A percentile compares a stretch with the other conserved stretches of the same genome.
Conservation (phyloP, 257 asterid genomes). For the Henckelia pumila region DNA sequence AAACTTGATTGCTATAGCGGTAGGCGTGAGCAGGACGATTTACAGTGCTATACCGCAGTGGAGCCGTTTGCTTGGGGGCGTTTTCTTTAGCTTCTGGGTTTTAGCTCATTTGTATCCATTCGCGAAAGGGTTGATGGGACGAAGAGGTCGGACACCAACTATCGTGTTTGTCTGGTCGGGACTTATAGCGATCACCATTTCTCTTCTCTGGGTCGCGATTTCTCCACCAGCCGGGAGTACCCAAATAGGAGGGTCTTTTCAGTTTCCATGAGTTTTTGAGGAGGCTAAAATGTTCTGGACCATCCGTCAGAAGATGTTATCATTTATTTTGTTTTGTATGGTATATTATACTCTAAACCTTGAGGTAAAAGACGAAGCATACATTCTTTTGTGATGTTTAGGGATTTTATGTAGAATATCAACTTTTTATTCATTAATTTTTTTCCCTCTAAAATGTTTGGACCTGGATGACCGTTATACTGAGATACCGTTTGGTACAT, state of each 20-base stretch:
- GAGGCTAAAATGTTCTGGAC: neutral
- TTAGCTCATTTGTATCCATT: slow-evolving; percentile 45
- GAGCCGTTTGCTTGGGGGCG: slow-evolving; percentile 44
- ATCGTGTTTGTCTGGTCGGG: slow-evolving; percentile 50
- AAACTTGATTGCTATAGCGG: slow-evolving; percentile 36
- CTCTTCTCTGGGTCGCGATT: slow-evolving; percentile 40
- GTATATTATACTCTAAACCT: neutral
- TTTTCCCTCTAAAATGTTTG: neutral
- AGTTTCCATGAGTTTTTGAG: slow-evolving; percentile 24
- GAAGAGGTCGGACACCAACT: slow-evolving; percentile 42
- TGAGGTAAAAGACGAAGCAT: neutral
- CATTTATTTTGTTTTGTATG: neutral
- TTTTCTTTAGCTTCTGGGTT: slow-evolving; percentile 47
- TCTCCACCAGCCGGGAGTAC: slow-evolving; percentile 18
- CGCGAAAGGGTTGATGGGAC: slow-evolving; percentile 48
- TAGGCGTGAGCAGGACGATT: slow-evolving; percentile 35
- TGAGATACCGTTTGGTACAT: too few relatives aligned
- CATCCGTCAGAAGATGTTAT: neutral
- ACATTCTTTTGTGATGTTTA: neutral
- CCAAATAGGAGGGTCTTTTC: slow-evolving; percentile 20
- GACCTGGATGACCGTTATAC: too few relatives aligned
- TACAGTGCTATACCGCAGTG: slow-evolving; percentile 33
- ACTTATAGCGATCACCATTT: slow-evolving; percentile 42
- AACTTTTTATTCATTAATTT: too few relatives aligned
- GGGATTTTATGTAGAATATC: neutral